Evolutionary conservation across 2,329 filamentous ascomycete genomes (phyloP), one percentile per base, ranked within the genome.

Genomic region (Ophiocordyceps australis): DNA sequence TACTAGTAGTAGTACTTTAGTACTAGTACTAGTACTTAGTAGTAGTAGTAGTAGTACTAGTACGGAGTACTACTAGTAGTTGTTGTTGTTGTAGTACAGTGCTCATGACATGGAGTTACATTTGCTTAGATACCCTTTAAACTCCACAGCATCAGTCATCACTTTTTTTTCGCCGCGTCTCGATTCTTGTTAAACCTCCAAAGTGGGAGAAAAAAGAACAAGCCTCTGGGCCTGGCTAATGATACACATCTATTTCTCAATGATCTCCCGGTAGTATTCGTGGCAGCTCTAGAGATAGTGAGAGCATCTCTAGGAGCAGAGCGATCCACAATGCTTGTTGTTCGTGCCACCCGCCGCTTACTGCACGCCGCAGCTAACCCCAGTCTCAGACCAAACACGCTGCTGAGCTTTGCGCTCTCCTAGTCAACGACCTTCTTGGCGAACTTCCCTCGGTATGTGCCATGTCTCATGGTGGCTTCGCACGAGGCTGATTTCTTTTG

Each of bases 361-460:
- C 5, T 25, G 35, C 30, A 30, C 30, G 24, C 29, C 28, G 30
- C 23, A 33, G 33, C 26, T 18, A 33, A 28, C 28, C 30, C 35
- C 31, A 30, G 28, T 29, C 17, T 13, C 34, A 75, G 70, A 71
- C 69, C 32, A 72, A 82, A 58, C 68, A 78, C 48, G 65, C 78
- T 38, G 72, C 77, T 43, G 81, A 94, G 67, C 79, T 95, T 45
- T 93, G 82, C 60, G 69, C 75, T 57, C 72, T 92, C 47, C 66
- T 94, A 35, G 75, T 95, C 35, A 74, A 83, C 46, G 83, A 94
- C 47, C 65, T 80, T 31, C 86, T 89, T 50, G 89, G 89, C 45
- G 80, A 92, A 55, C 71, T 95, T 31, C 82, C 83, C 34, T 81
- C 82, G 47, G 86, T 94, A 77, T 30, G 33, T 38, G 35, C 20